Conservation (phyloP, 345 rosid genomes). For the Camelina hispida region DNA sequence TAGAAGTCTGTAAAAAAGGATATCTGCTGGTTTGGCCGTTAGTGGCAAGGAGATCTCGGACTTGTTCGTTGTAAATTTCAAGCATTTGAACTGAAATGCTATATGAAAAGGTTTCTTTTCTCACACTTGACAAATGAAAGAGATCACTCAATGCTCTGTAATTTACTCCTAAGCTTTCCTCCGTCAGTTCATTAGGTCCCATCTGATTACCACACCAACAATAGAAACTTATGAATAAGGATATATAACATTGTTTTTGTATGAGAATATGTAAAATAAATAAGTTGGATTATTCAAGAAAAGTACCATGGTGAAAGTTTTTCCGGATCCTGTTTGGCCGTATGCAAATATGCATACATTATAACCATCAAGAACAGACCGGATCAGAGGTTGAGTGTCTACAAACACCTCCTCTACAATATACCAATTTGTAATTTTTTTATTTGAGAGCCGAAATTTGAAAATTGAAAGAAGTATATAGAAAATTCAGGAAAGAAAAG, state of each 20-base stretch:
- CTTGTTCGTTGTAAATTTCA: slow-evolving; percentile 98
- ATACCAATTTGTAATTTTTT: slow-evolving; percentile 9
- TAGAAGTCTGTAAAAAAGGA: slow-evolving; percentile 53
- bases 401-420: slow-evolving; percentile 87
- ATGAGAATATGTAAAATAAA: not conserved
- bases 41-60: slow-evolving; percentile 83
- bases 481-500: not conserved
- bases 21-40: slow-evolving; percentile 77
- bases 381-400: slow-evolving; percentile 83
- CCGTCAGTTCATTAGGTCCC: slow-evolving; percentile 84
- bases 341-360: slow-evolving; percentile 99
- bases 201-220: slow-evolving; percentile 51
- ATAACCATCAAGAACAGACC: slow-evolving; percentile 97
- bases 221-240: not conserved
- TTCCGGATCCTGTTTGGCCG: slow-evolving; percentile 99
- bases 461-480: not conserved
- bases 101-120: slow-evolving; percentile 67
- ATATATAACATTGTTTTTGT: not conserved
- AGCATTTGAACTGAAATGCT: slow-evolving; percentile 91
- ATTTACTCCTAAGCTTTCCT: slow-evolving; percentile 85
- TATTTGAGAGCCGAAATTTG: not conserved
- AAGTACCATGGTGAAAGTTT: slow-evolving; percentile 93
- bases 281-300: not conserved
- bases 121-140: slow-evolving; percentile 68
- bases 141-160: slow-evolving; percentile 91